These are phyloP conservation scores for Russula sp. DNA, from an alignment of 768 basidiomycete genomes.

Conservation along the genomic window DNA sequence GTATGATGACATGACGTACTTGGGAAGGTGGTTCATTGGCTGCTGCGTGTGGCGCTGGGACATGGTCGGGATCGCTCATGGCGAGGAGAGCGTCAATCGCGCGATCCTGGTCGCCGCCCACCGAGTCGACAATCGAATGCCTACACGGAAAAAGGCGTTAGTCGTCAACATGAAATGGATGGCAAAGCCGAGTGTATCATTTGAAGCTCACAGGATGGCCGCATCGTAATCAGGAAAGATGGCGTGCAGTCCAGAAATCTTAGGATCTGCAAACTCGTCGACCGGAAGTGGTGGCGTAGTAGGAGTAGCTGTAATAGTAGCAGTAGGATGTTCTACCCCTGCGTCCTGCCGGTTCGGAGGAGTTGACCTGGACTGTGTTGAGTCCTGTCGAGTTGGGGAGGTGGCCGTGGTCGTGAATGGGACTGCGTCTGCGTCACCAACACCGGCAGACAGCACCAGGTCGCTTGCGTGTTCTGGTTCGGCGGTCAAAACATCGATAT, in stretches of 20 bases:
- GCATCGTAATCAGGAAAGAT: conserved; percentile 32
- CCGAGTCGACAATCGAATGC: conserved; percentile 59
- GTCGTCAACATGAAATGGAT: neutral
- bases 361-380: neutral
- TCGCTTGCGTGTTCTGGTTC: conserved; percentile 7
- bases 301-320: neutral
- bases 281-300: neutral
- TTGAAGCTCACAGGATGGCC: conserved; percentile 19
- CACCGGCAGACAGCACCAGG: neutral
- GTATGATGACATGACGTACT: conserved; percentile 3
- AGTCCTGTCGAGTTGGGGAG: neutral
- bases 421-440: neutral
- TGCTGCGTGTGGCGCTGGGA: conserved; percentile 40
- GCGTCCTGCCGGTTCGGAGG: neutral
- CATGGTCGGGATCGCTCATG: conserved; percentile 83
- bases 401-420: neutral
- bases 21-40: conserved; percentile 2
- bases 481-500: neutral
- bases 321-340: neutral
- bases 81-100: conserved; percentile 76
- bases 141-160: conserved; percentile 1
- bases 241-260: conserved; percentile 27
- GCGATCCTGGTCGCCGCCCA: conserved; percentile 64
- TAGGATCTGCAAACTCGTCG: conserved; percentile 29
- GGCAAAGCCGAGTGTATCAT: neutral